Conservation (phyloP, 495 filamentous ascomycete species). For the Friedmanniomyces endolithicus region DNA sequence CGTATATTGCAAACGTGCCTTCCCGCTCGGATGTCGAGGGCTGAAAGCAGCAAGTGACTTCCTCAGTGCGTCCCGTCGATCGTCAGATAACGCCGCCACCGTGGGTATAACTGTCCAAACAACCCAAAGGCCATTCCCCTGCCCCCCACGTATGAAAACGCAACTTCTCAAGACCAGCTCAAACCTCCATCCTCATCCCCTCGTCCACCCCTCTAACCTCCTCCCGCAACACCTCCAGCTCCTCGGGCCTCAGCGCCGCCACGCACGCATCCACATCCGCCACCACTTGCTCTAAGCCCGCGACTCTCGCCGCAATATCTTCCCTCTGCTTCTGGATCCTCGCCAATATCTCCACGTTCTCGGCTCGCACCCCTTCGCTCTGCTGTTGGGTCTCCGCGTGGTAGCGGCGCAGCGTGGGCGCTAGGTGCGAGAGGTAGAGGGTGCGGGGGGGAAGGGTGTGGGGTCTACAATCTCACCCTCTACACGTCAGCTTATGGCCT, state of each 20-base stretch:
- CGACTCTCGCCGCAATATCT: conserved; percentile 60
- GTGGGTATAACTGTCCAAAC: not conserved
- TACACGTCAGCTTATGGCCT: not conserved
- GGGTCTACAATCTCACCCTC: conserved; percentile 38
- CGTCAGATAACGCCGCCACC: too few relatives aligned
- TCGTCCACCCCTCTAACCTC: conserved; percentile 39
- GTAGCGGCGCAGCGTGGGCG: conserved; percentile 51
- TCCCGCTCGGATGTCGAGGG: too few relatives aligned
- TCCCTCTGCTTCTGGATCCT: conserved; percentile 53
- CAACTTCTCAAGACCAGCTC: not conserved
- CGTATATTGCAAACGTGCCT: too few relatives aligned
- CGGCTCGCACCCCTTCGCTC: conserved; percentile 46
- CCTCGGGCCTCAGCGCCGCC: conserved; percentile 22
- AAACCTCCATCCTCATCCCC: conserved; percentile 1
- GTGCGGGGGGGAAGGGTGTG: conserved; percentile 60
- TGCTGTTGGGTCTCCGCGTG: conserved; percentile 47
- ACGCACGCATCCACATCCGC: conserved; percentile 51
- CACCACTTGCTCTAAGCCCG: conserved; percentile 51
- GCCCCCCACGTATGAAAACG: not conserved
- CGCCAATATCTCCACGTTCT: conserved; percentile 52
- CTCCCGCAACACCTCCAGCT: conserved; percentile 35
- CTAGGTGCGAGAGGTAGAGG: conserved; percentile 57
- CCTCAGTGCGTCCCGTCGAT: too few relatives aligned
- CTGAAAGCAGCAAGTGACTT: too few relatives aligned
- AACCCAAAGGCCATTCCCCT: not conserved